phyloP scores from a whole-genome alignment of 2,329 filamentous ascomycete species.

The Knoxdaviesia capensis region DNA sequence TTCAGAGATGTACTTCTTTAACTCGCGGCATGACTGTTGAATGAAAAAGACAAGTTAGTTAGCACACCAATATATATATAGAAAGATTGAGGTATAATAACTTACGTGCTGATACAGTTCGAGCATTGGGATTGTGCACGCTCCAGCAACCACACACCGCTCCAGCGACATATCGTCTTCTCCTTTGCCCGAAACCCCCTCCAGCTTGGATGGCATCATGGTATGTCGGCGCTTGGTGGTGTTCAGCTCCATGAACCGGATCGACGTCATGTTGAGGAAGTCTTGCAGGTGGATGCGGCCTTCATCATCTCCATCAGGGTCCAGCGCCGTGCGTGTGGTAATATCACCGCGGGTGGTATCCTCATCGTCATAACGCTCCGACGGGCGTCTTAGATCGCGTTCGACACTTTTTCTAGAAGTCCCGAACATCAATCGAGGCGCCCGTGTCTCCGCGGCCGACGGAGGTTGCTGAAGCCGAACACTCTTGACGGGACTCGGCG shows the following conservation, averaged over 20 bases:
- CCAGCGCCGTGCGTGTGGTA: conserved; percentile 7
- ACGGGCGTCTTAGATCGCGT: conserved; percentile 9
- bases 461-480: conserved; percentile 49
- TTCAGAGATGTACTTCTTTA: conserved; percentile 93
- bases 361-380: conserved; percentile 18
- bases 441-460: conserved; percentile 41
- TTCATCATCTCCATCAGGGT: conserved; percentile 26
- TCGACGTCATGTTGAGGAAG: conserved; percentile 86
- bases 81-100: not conserved
- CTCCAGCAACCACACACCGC: conserved; percentile 67
- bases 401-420: conserved; percentile 22
- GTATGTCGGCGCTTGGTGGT: conserved; percentile 87
- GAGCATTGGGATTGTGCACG: conserved; percentile 80
- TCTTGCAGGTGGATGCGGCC: conserved; percentile 68
- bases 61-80: not conserved
- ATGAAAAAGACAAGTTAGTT: not conserved
- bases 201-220: conserved; percentile 33
- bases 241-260: conserved; percentile 96
- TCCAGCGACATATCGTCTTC: conserved; percentile 43
- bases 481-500: conserved; percentile 60
- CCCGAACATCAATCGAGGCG: conserved; percentile 7
- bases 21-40: conserved; percentile 68
- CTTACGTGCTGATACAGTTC: conserved; percentile 55
- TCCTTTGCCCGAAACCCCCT: conserved; percentile 17
- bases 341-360: conserved; percentile 9